phyloP scores from a whole-genome alignment of 441 rosid species.

The Bocquillonia castaneifolia region DNA sequence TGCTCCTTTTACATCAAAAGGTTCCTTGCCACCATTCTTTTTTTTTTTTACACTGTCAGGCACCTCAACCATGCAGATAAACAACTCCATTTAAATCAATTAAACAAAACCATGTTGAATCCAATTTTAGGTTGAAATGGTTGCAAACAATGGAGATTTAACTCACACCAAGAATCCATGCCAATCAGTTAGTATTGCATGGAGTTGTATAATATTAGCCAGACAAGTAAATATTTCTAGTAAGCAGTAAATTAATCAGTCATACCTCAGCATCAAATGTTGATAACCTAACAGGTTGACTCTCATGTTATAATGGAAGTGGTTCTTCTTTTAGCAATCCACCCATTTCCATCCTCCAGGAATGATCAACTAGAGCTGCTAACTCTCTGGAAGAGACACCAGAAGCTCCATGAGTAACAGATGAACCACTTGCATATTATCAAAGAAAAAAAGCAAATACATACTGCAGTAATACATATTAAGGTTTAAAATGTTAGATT shows the following conservation, averaged over 20 bases:
- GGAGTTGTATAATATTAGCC: neutral
- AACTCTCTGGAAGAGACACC: slow-evolving; percentile 51
- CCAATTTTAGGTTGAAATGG: neutral
- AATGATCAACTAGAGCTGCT: slow-evolving; percentile 62
- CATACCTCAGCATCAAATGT: slow-evolving; percentile 31
- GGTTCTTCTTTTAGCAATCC: slow-evolving; percentile 60
- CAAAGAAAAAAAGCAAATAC: slow-evolving; percentile 8
- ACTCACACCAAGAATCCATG: neutral
- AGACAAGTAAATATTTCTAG: neutral
- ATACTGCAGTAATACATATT: neutral
- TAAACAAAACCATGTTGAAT: neutral
- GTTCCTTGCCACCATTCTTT: neutral
- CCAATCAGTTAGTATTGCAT: neutral
- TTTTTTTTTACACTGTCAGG: neutral
- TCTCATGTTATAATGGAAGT: slow-evolving; percentile 33
- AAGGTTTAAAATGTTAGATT: slow-evolving; percentile 7
- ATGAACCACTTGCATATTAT: slow-evolving; percentile 6
- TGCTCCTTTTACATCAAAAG: neutral
- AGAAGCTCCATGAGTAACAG: slow-evolving; percentile 12
- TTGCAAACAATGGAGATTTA: neutral
- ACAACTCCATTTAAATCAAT: slow-evolving; percentile 1
- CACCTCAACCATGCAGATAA: neutral
- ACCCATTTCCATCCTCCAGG: slow-evolving; percentile 93
- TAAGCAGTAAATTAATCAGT: slow-evolving; percentile 8
- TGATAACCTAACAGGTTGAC: slow-evolving; percentile 11